phyloP scores from a whole-genome alignment of 257 asterid species.

The Marsdenia floribunda region DNA sequence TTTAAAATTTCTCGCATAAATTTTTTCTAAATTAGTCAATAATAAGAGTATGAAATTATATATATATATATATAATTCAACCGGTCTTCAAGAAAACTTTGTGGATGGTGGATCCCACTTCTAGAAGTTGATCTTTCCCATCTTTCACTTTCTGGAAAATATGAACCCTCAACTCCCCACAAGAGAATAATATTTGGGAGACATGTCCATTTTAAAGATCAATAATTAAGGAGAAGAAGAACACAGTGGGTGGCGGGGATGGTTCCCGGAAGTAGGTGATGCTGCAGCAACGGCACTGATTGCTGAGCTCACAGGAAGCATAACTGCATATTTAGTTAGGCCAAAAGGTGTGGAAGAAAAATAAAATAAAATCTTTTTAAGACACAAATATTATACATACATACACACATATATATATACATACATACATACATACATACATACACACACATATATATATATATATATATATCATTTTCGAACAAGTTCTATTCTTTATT shows the following conservation, averaged over 20 bases:
- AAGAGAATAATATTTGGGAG: neutral
- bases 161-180: neutral
- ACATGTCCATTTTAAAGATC: neutral
- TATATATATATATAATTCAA: neutral
- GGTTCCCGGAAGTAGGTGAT: constrained; percentile 13
- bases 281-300: constrained; percentile 3
- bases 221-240: neutral
- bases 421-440: too few relatives aligned
- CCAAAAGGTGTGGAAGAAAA: neutral
- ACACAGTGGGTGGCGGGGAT: neutral
- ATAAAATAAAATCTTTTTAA: too few relatives aligned
- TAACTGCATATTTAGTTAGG: neutral
- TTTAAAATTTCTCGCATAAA: too few relatives aligned
- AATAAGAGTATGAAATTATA: too few relatives aligned
- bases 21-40: too few relatives aligned
- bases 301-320: constrained; percentile 8
- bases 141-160: constrained; percentile 4
- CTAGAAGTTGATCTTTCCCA: constrained; percentile 6
- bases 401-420: too few relatives aligned
- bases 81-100: neutral
- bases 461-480: neutral
- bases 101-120: constrained; percentile 8
- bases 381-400: too few relatives aligned
- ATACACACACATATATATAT: too few relatives aligned
- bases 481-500: too few relatives aligned